Conservation (phyloP, 371 early-diverging fungal genomes). For the Synchytrium microbalum region DNA sequence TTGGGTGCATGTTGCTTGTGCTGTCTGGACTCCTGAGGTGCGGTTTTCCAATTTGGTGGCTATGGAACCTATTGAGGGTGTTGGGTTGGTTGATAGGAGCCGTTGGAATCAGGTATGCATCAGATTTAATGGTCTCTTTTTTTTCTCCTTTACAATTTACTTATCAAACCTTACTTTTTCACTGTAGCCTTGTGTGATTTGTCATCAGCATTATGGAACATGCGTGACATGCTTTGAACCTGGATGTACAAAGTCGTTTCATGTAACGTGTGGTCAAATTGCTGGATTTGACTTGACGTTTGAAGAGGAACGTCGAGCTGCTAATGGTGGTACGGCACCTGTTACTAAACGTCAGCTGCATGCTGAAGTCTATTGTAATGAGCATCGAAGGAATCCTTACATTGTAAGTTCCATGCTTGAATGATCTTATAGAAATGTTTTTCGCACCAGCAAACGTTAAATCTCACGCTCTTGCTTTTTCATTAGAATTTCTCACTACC, state of each 20-base stretch:
- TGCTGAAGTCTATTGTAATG: slow-evolving; percentile 8
- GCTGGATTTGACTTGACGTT: slow-evolving; percentile 20
- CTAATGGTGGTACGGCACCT: slow-evolving; percentile 1
- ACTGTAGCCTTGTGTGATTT: slow-evolving; percentile 13
- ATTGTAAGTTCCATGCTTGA: slow-evolving; percentile 6
- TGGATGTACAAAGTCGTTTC: slow-evolving; percentile 13
- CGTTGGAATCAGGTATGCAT: too few species aligned
- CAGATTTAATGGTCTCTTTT: too few species aligned
- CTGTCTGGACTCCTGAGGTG: slow-evolving; percentile 21
- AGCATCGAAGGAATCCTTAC: slow-evolving; percentile 7
- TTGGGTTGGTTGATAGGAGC: slow-evolving; percentile 16
- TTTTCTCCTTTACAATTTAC: background rate
- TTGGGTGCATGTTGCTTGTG: slow-evolving; percentile 26
- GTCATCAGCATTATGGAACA: slow-evolving; percentile 14
- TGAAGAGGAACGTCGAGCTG: slow-evolving; percentile 4
- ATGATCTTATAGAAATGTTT: background rate
- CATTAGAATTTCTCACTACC: too few species aligned
- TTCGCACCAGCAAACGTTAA: background rate
- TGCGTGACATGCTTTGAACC: slow-evolving; percentile 19
- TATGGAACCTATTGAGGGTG: slow-evolving; percentile 18
- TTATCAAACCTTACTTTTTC: background rate
- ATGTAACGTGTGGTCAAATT: slow-evolving; percentile 20
- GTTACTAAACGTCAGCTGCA: slow-evolving; percentile 5
- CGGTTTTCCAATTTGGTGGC: slow-evolving; percentile 12
- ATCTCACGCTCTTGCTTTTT: too few species aligned